Percentiles rank a stretch among this genome's conserved stretches.
Conservation (phyloP, 1,284 basidiomycete genomes). For the Leccinum solheimii region DNA sequence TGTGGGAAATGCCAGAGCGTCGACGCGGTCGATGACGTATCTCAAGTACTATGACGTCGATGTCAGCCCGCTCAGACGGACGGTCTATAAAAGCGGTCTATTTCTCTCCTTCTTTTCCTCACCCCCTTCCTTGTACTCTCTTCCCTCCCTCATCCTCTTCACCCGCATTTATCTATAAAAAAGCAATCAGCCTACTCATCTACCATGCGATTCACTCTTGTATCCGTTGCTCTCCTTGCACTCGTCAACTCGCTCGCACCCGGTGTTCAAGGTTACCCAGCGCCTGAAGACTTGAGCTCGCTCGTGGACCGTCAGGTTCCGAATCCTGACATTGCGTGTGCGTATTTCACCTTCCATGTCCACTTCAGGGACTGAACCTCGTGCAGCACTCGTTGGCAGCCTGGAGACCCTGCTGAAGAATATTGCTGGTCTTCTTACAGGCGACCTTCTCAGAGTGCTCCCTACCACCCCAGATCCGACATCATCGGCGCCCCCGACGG, state of each 20-base stretch:
- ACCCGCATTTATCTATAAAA: constrained; percentile 17
- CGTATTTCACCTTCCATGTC: background rate
- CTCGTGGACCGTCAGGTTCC: constrained; percentile 13
- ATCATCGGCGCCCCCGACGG: background rate
- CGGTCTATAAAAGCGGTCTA: constrained; percentile 27
- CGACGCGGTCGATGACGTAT: constrained; percentile 36
- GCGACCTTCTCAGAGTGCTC: background rate
- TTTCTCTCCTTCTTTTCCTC: background rate
- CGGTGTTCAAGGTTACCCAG: constrained; percentile 18
- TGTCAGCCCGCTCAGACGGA: background rate
- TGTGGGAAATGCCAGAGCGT: constrained; percentile 60
- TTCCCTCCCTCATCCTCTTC: constrained; percentile 9
- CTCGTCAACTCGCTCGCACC: constrained; percentile 34
- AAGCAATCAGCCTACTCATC: constrained; percentile 22
- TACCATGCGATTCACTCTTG: constrained; percentile 40
- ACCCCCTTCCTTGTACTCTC: constrained; percentile 12
- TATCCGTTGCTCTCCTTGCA: constrained; percentile 40
- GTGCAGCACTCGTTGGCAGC: background rate
- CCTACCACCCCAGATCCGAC: background rate
- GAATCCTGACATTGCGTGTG: background rate
- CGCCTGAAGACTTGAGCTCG: background rate
- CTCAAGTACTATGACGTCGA: constrained; percentile 15
- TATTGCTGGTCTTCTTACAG: background rate
- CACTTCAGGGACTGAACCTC: constrained; percentile 2
- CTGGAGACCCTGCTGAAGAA: rapidly evolving